Evolutionary conservation across 768 basidiomycete species (phyloP), one percentile per base, ranked within the genome.

Genomic region (Lentinus tigrinus): DNA sequence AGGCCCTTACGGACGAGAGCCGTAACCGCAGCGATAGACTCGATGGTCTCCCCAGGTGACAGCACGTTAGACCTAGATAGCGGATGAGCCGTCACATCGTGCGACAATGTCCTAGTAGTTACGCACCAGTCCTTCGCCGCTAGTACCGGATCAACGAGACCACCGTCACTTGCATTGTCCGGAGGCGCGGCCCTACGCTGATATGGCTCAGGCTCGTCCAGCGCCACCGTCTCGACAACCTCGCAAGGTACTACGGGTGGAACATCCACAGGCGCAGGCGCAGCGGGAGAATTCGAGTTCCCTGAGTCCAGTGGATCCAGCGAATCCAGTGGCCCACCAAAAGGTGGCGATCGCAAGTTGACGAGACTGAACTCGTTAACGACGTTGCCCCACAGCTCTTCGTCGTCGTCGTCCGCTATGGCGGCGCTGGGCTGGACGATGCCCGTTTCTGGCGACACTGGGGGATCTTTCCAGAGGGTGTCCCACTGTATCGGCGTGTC

Each of bases 281-380:
- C 40, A 28, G 31, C 14, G 3, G 11, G 24, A 4, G 44, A 7
- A n/a, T n/a, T n/a, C n/a, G n/a, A n/a, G n/a, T n/a, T n/a, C n/a
- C n/a, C n/a, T n/a, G n/a, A n/a, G n/a, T n/a, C n/a, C n/a, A n/a
- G n/a, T n/a, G n/a, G n/a, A n/a, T 43, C 37, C 9, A n/a, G 9
- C 7, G 48, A 40, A 19, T 47, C 42, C 3, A 59, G 16, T 4
- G 58, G 58, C n/a, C 40, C 40, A 24, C 39, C 47, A 13, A 51
- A 38, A 17, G 37, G n/a, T 36, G 52, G 54, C 42, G 58, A 54
- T n/a, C 54, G 53, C 4, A 60, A 13, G 26, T 56, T 53, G 21
- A 51, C 59, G 7, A 46, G 50, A 38, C 54, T 61, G 38, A 61
- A 61, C 23, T 61, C 54, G 21, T 61, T 54, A 26, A 61, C 59